Base-by-base conservation (phyloP, 768 basidiomycete genomes). In the Tricholoma sp. region DNA sequence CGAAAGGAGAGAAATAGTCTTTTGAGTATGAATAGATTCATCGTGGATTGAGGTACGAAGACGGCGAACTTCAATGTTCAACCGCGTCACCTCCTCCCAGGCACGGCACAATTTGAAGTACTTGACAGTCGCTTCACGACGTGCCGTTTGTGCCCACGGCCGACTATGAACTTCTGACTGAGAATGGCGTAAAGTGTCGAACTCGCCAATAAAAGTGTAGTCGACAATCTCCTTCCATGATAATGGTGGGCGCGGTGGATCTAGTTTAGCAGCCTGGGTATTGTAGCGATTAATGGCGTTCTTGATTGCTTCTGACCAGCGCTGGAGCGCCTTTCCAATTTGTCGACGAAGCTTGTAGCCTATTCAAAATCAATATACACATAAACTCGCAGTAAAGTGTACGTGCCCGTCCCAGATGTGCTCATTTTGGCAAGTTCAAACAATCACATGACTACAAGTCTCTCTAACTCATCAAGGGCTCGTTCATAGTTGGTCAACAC, bases 11-110 rank as follows among this genome's bases (percentile, higher is more conserved):
- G 29, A 32, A n/a, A 50, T 50, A 32, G 49, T 50, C 2, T 50
- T 50, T 20, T 50, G 15, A 36, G 34, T 32, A 42, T 42, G 41
- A 18, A 42, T 42, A 12, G 28, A 1, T 37, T 54, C 45, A 48
- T 54, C 44, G 8, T 17, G n/a, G n/a, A 54, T 48, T 1, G 17
- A 31, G 17, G 53, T 54, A 15, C 31, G 32, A 13, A 54, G 53
- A 5, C n/a, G 63, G 58, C 3, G 54, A 41, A 8, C 64, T 62
- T 65, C 12, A 37, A 8, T 47, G 61, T 49, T 53, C 62, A 20
- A 52, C 63, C 7, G 61, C 59, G 4, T 66, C 62, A 56, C 64
- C 63, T 9, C 47, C 65, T 8, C 60, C 61, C 13, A 44, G 53
- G n/a, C 52, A 47, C n/a, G 28, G 1, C 63, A 58, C 0, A 55